These are phyloP conservation scores for Leccinum longicurvipes DNA, from an alignment of 768 basidiomycete genomes.

Conservation along the genomic window DNA sequence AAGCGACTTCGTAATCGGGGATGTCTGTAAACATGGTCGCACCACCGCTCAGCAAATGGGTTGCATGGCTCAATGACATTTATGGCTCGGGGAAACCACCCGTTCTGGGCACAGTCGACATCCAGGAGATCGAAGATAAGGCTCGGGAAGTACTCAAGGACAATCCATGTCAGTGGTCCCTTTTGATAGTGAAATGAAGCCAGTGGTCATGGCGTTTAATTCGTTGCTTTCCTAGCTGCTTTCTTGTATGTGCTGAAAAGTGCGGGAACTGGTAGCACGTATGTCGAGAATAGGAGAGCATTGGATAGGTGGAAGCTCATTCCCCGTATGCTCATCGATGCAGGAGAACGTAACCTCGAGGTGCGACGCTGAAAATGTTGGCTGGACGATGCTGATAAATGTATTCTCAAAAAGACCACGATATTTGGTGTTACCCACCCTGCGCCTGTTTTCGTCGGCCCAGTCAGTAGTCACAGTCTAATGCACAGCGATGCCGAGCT, in stretches of 20 bases:
- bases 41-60: constrained; percentile 23
- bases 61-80: constrained; percentile 18
- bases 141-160: constrained; percentile 61
- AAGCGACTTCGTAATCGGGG: not conserved
- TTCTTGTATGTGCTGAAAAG: constrained; percentile 70
- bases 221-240: constrained; percentile 38
- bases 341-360: constrained; percentile 44
- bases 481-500: constrained; percentile 44
- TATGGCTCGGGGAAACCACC: constrained; percentile 23
- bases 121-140: constrained; percentile 61
- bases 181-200: not conserved
- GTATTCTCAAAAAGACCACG: constrained; percentile 44
- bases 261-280: constrained; percentile 65
- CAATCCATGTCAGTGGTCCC: constrained; percentile 40
- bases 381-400: not conserved
- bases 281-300: constrained; percentile 58
- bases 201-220: not conserved
- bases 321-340: constrained; percentile 54
- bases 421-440: constrained; percentile 47
- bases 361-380: constrained; percentile 31
- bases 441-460: constrained; percentile 49
- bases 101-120: constrained; percentile 53
- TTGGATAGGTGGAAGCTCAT: constrained; percentile 55
- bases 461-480: constrained; percentile 54
- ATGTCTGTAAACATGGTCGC: constrained; percentile 20